Percentiles rank a stretch among this genome's conserved stretches.
Conservation (phyloP, 192 early-diverging fungal genomes). For the Oehlia diaphana region DNA sequence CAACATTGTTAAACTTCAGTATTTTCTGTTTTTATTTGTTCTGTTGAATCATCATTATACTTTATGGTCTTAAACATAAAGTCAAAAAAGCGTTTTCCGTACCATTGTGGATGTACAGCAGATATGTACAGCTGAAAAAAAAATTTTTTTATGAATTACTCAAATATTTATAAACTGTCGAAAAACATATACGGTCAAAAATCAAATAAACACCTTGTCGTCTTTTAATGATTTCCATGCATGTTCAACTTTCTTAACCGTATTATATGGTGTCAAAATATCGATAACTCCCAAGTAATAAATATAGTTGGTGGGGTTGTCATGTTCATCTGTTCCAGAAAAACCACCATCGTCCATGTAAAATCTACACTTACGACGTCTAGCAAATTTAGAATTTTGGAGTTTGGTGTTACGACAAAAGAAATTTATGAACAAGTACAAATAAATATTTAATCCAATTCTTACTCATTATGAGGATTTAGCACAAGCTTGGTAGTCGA, state of each 20-base stretch:
- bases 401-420: background rate
- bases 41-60: slow-evolving; percentile 1
- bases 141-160: background rate
- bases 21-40: background rate
- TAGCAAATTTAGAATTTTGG: slow-evolving; percentile 25
- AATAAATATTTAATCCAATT: background rate
- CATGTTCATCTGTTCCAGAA: slow-evolving; percentile 68
- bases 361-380: slow-evolving; percentile 78
- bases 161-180: slow-evolving; percentile 7
- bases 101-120: slow-evolving; percentile 81
- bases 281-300: slow-evolving; percentile 99
- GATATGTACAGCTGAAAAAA: slow-evolving; percentile 66
- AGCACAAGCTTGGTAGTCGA: slow-evolving; percentile 54
- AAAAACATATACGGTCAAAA: too few species aligned
- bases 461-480: slow-evolving; percentile 55
- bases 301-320: slow-evolving; percentile 68
- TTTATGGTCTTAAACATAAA: slow-evolving; percentile 64
- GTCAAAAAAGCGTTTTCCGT: slow-evolving; percentile 85
- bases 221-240: slow-evolving; percentile 82
- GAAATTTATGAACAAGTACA: background rate
- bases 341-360: slow-evolving; percentile 92
- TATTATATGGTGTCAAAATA: slow-evolving; percentile 93
- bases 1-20: background rate
- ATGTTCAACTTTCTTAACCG: slow-evolving; percentile 86
- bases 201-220: slow-evolving; percentile 57